Conservation (phyloP, 306 rosid genomes). For the Medicago lupulina region DNA sequence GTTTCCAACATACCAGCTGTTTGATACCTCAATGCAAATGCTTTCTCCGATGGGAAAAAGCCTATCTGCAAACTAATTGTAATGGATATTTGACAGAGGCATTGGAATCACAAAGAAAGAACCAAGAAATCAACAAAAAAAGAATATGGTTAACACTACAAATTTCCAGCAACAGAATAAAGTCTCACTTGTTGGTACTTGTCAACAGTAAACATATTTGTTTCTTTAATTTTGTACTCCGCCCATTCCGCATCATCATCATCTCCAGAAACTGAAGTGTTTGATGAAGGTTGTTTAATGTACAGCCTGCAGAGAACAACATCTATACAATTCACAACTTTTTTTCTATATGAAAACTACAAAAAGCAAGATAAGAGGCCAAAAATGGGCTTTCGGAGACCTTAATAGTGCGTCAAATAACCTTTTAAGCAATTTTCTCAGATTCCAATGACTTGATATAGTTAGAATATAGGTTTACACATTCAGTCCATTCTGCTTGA, state of each 20-base stretch:
- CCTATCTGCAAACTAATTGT: slow-evolving; percentile 95
- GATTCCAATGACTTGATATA: too few species aligned
- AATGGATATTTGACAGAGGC: slow-evolving; percentile 67
- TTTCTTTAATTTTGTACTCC: slow-evolving; percentile 93
- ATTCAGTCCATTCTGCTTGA: slow-evolving; percentile 8
- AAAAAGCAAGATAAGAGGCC: background rate
- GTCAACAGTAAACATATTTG: slow-evolving; percentile 91
- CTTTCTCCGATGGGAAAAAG: slow-evolving; percentile 83
- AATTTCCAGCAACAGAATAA: slow-evolving; percentile 32
- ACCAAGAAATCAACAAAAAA: background rate
- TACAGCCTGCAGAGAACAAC: slow-evolving; percentile 64
- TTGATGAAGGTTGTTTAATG: slow-evolving; percentile 75
- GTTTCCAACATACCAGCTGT: slow-evolving; percentile 96
- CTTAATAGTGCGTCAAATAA: background rate
- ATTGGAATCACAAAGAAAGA: slow-evolving; percentile 43
- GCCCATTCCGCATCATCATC: slow-evolving; percentile 79
- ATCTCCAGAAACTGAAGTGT: slow-evolving; percentile 62
- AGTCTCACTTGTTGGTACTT: slow-evolving; percentile 92
- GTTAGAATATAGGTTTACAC: background rate
- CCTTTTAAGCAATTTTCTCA: slow-evolving; percentile 17
- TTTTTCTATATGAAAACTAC: slow-evolving; percentile 1
- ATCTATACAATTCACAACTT: slow-evolving; percentile 19
- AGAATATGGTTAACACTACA: slow-evolving; percentile 6
- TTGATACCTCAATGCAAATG: slow-evolving; percentile 91
- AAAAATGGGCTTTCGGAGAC: background rate